phyloP scores from a whole-genome alignment of 371 early-diverging fungal genomes.

The Polyrhizophydium stewartii region DNA sequence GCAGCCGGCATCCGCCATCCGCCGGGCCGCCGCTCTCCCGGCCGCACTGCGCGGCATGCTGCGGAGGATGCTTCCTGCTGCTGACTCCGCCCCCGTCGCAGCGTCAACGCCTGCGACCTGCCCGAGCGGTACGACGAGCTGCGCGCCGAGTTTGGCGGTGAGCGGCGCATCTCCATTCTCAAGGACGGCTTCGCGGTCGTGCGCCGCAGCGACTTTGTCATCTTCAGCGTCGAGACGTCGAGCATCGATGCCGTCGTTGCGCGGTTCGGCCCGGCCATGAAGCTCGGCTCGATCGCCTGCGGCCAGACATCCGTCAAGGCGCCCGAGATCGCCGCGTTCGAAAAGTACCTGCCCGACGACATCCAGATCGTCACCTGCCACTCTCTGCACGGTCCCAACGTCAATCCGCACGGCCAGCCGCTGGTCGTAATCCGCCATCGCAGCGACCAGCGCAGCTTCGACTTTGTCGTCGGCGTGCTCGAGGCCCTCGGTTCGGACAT shows the following conservation, averaged over 20 bases:
- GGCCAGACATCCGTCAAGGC: slow-evolving; percentile 88
- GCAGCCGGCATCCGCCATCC: too few relatives aligned
- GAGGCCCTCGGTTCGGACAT: slow-evolving; percentile 73
- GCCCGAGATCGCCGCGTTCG: slow-evolving; percentile 88
- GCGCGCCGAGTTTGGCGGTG: slow-evolving; percentile 54
- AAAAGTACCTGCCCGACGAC: slow-evolving; percentile 77
- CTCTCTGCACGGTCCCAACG: slow-evolving; percentile 92
- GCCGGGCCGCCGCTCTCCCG: too few relatives aligned
- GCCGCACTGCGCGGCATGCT: too few relatives aligned
- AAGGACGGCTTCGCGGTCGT: slow-evolving; percentile 81
- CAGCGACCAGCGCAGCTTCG: slow-evolving; percentile 53
- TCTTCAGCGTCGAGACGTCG: slow-evolving; percentile 94
- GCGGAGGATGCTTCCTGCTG: too few relatives aligned
- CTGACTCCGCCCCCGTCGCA: not conserved
- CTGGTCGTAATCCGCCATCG: slow-evolving; percentile 80
- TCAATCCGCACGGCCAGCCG: slow-evolving; percentile 80
- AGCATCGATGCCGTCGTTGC: slow-evolving; percentile 75
- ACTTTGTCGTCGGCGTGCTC: slow-evolving; percentile 60
- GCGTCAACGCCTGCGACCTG: slow-evolving; percentile 82
- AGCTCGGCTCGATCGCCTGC: slow-evolving; percentile 77
- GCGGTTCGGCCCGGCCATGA: slow-evolving; percentile 85
- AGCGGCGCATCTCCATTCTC: slow-evolving; percentile 55
- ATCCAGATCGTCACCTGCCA: slow-evolving; percentile 91
- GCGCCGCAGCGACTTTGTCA: slow-evolving; percentile 79
- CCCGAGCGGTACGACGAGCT: slow-evolving; percentile 67